Base-by-base conservation (phyloP, 257 asterid genomes). In the Echium plantagineum region DNA sequence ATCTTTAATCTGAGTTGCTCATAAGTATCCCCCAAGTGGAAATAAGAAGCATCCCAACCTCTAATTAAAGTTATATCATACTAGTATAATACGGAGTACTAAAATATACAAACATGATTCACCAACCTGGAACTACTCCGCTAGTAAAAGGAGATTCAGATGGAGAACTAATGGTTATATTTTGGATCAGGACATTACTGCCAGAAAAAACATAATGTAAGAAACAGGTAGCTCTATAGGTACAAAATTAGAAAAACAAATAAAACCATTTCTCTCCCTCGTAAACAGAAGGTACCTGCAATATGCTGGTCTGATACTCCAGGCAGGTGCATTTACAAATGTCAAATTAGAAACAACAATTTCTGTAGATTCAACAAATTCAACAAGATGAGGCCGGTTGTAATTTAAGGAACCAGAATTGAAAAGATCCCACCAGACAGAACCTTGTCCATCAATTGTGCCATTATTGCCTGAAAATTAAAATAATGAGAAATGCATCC, bases 391-490 rank as follows among this genome's bases (percentile, higher is more conserved):
- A 0, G 99, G 99, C 57, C 96, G 77, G 58, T 95, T 93, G 78
- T 89, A 80, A 74, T 93, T 89, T 60, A 93, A 79, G 58, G 89
- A 67, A 75, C 74, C 82, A 52, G 71, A 22, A 32, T 57, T 74
- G 31, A 76, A 51, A 64, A 66, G 74, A 61, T 89, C 94, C 99
- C 99, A 93, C 99, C 99, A 93, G 57, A 89, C 71, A 2, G 83
- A 83, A 55, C 97, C 99, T 55, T 89, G 99, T 16, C 99, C 99
- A 52, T 93, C 90, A 28, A 93, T 85, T 32, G 95, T 93, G 59
- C 97, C 99, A 69, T 86, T 89, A 63, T 93, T 87, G 52, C 99
- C 99, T 93, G 78, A 55, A 57, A 15, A 65, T 21, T 53, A n/a
- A n/a, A n/a, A n/a, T n/a, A n/a, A n/a, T n/a, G n/a, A n/a, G n/a